Conservation (phyloP, 73 alveolate genomes). For the Tetrahymena elliotti region DNA sequence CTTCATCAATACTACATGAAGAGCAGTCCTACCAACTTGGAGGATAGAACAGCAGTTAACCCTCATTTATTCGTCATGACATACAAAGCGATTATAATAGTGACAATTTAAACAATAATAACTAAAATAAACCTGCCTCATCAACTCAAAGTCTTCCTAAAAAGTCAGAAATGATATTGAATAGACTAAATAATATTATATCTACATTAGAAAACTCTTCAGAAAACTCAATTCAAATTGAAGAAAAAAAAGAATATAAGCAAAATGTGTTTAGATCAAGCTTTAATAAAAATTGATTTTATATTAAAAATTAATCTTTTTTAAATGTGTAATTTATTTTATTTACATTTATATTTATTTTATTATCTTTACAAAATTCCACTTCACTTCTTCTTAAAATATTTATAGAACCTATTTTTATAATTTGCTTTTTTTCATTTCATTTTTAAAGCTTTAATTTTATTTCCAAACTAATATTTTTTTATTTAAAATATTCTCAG, state of each 20-base stretch:
- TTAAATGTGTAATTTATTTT: too few species aligned
- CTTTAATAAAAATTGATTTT: neutral
- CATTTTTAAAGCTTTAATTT: too few species aligned
- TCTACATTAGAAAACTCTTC: neutral
- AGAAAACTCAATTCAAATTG: neutral
- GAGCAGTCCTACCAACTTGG: neutral
- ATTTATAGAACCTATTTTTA: too few species aligned
- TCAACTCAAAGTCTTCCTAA: neutral
- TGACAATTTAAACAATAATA: neutral
- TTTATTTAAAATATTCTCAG: too few species aligned
- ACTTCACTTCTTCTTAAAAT: too few species aligned
- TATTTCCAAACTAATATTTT: too few species aligned
- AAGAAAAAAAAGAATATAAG: neutral
- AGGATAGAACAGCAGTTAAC: neutral
- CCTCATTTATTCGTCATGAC: neutral
- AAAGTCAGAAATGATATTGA: neutral
- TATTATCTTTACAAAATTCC: too few species aligned
- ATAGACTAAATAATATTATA: neutral
- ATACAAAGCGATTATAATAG: neutral
- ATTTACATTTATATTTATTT: too few species aligned
- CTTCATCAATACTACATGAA: neutral
- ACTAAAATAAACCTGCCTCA: neutral
- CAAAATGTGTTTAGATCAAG: neutral
- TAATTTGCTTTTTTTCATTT: too few species aligned
- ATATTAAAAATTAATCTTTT: too few species aligned